A percentile compares a stretch with the other conserved stretches of the same genome.
Conservation (phyloP, 129 eudicot genomes). For the Saposhnikovia divaricata region DNA sequence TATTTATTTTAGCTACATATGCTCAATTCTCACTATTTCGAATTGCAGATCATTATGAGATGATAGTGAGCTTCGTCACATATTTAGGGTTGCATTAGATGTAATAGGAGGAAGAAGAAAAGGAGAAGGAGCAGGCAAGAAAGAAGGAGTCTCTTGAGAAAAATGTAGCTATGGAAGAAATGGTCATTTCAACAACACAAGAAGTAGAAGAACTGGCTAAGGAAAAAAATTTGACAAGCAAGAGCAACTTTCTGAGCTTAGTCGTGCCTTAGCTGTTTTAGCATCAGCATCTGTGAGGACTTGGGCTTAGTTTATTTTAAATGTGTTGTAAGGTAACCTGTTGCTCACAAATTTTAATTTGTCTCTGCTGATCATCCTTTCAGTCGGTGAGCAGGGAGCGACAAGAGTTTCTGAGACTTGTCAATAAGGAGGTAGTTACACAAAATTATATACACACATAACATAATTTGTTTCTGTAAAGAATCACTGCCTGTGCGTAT, state of each 20-base stretch:
- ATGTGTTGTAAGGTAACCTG: background rate
- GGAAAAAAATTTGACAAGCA: conserved; percentile 24
- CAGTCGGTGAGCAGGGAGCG: conserved; percentile 62
- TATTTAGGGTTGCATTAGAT: background rate
- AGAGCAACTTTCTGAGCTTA: conserved; percentile 46
- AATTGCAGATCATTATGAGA: background rate
- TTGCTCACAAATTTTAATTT: background rate
- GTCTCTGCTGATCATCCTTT: conserved; percentile 3
- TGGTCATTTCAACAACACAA: conserved; percentile 25
- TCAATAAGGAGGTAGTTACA: conserved; percentile 40
- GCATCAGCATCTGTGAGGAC: conserved; percentile 57
- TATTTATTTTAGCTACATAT: background rate
- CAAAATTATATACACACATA: background rate
- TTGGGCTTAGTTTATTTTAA: background rate
- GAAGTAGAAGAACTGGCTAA: conserved; percentile 25
- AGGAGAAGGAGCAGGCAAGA: conserved; percentile 30
- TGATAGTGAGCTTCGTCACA: background rate
- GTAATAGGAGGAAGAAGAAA: conserved; percentile 42
- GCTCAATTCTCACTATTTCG: background rate
- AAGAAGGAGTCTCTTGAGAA: conserved; percentile 24
- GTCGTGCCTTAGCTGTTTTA: conserved; percentile 54
- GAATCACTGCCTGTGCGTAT: background rate
- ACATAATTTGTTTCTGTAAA: background rate
- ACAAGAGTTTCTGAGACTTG: conserved; percentile 52
- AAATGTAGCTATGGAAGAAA: conserved; percentile 45